phyloP scores from a whole-genome alignment of 2,329 filamentous ascomycete genomes.

The Colletotrichum brevisporum region DNA sequence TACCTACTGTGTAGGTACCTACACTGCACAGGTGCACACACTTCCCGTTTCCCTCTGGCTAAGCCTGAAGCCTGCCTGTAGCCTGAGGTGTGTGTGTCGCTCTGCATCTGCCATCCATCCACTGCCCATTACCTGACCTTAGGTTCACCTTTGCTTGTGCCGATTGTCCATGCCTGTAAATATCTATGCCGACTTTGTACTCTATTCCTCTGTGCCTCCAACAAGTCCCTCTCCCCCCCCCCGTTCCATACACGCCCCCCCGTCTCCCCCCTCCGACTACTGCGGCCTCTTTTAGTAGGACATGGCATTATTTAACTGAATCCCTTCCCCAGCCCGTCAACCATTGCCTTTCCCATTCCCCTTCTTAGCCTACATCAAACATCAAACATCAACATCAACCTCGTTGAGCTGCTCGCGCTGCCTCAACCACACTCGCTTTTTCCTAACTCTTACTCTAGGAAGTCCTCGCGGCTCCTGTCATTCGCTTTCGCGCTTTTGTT shows the following conservation, averaged over 20 bases:
- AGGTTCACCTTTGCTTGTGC: slow-evolving; percentile 5
- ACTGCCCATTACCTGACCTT: no score
- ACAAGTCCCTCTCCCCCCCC: slow-evolving; percentile 17
- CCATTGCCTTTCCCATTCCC: slow-evolving; percentile 50
- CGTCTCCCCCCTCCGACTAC: slow-evolving; percentile 15
- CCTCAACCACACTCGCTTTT: slow-evolving; percentile 63
- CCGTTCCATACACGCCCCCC: slow-evolving; percentile 6
- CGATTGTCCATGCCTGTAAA: no score
- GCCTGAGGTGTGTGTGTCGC: no score
- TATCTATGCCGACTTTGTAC: neutral
- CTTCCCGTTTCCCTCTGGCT: neutral
- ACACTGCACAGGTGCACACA: no score
- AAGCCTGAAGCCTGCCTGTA: neutral
- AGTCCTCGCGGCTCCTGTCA: slow-evolving; percentile 83
- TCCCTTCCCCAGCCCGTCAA: slow-evolving; percentile 53
- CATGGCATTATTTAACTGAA: slow-evolving; percentile 40
- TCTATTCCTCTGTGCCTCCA: slow-evolving; percentile 18
- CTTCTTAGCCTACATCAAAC: slow-evolving; percentile 49
- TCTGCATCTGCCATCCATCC: no score
- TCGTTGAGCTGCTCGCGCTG: slow-evolving; percentile 40
- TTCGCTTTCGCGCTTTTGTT: slow-evolving; percentile 74
- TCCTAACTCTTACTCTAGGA: slow-evolving; percentile 65
- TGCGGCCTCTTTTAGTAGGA: slow-evolving; percentile 27
- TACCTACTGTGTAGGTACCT: no score
- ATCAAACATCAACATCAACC: slow-evolving; percentile 40